Base-by-base conservation (phyloP, 2,329 filamentous ascomycete genomes). In the Graphiopsis chlorocephala region DNA sequence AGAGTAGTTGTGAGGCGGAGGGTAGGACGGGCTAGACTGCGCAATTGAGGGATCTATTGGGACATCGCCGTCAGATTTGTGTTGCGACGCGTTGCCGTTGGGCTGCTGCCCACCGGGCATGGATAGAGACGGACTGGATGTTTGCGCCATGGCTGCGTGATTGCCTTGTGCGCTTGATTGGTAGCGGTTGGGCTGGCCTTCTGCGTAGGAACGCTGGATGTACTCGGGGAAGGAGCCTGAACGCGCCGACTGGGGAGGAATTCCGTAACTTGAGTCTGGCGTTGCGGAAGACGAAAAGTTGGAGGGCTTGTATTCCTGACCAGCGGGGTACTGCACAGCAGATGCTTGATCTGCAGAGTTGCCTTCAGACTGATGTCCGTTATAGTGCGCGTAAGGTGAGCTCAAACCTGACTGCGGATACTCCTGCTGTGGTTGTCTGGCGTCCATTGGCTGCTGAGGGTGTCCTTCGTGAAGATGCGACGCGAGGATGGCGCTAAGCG, bases 1-100 rank as follows among this genome's bases (percentile, higher is more conserved):
- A 72, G 93, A 94, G 79, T 96, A 96, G 77, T 90, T 88, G 68
- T 84, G 82, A 69, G 88, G 86, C 69, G 92, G 90, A 72, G 91
- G 86, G 78, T 96, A 97, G 74, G 92, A 93, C 67, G 94, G 93
- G 85, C 92, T 97, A 76, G 92, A 91, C 74, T 91, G 89, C 80
- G 93, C 91, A 79, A 97, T 97, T 79, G 93, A 96, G 76, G 93
- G 93, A 96, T 97, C 94, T 97, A 96, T 93, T 90, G 92, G 92
- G 84, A 96, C 88, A 88, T 92, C 90, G 87, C 86, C 87, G 92
- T 97, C 91, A 97, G 93, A 96, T 82, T 92, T 93, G 72, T 77
- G 75, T 55, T 64, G 55, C 64, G 70, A 66, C 69, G 71, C 70
- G 70, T 74, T 70, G 66, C 86, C 84, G 83, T 86, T 85, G 83